Conservation (phyloP, 108 stramenopile species). For the Nitzschia putrida region DNA sequence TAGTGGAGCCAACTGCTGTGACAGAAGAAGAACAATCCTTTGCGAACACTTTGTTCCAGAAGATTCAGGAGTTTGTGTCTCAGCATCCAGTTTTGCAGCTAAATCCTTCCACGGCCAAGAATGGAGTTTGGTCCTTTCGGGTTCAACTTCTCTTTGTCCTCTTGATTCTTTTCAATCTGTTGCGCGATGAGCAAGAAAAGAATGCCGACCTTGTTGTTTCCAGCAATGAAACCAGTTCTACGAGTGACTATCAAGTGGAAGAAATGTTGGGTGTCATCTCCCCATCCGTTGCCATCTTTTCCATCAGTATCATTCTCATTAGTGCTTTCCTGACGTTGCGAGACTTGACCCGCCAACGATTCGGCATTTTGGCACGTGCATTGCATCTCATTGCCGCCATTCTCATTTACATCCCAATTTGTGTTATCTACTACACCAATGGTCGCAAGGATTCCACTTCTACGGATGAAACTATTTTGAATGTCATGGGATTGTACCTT, state of each 20-base stretch:
- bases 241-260: not conserved
- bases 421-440: constrained; percentile 7
- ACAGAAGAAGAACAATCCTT: too few relatives aligned
- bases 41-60: not conserved
- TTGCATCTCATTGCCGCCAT: constrained; percentile 32
- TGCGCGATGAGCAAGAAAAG: not conserved
- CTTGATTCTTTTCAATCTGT: constrained; percentile 2
- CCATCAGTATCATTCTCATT: constrained; percentile 14
- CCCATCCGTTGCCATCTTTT: constrained; percentile 3
- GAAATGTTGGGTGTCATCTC: not conserved
- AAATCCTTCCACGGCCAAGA: not conserved
- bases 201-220: not conserved
- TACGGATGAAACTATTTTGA: constrained; percentile 26
- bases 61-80: not conserved
- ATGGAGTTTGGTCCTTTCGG: constrained; percentile 27
- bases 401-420: constrained; percentile 13
- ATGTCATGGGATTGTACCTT: constrained; percentile 41
- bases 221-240: not conserved
- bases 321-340: constrained; percentile 25
- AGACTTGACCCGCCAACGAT: constrained; percentile 31
- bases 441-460: constrained; percentile 10
- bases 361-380: constrained; percentile 48
- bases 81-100: constrained; percentile 1
- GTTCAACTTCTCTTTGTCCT: constrained; percentile 13
- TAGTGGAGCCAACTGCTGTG: too few relatives aligned